Percentiles rank a stretch among this genome's conserved stretches.
These are phyloP conservation scores for Monilinia laxa DNA, from an alignment of 2,329 filamentous ascomycete genomes.

Conservation along the genomic window DNA sequence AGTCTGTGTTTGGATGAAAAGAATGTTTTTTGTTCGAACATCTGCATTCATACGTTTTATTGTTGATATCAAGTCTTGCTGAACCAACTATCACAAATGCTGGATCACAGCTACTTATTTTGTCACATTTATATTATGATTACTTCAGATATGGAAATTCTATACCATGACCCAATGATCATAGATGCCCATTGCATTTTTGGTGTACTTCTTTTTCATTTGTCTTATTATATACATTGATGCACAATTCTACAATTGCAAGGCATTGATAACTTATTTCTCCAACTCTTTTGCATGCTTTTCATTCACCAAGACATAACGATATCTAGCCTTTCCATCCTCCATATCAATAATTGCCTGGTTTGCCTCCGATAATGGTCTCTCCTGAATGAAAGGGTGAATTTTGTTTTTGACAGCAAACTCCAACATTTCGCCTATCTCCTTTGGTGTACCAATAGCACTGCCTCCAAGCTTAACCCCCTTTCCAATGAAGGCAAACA, in stretches of 20 bases:
- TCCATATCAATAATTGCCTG: slow-evolving; percentile 56
- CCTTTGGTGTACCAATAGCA: slow-evolving; percentile 43
- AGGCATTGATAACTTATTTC: not conserved
- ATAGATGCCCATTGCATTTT: not conserved
- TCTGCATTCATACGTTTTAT: not conserved
- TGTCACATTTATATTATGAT: not conserved
- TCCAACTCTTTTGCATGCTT: slow-evolving; percentile 21
- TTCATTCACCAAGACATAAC: slow-evolving; percentile 44
- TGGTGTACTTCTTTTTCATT: not conserved
- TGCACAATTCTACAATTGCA: not conserved
- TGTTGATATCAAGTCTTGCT: not conserved
- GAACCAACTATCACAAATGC: not conserved
- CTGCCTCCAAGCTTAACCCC: slow-evolving; percentile 47
- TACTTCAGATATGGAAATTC: not conserved
- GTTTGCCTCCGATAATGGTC: slow-evolving; percentile 57
- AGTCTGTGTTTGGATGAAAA: not conserved
- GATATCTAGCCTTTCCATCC: slow-evolving; percentile 52
- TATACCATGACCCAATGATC: not conserved
- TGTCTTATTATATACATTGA: not conserved
- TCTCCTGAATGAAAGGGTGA: slow-evolving; percentile 55
- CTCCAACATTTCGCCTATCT: slow-evolving; percentile 60
- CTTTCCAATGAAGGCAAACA: slow-evolving; percentile 49
- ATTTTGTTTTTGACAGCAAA: slow-evolving; percentile 58
- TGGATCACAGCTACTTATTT: not conserved
- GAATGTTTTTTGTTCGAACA: not conserved